Base-by-base conservation (phyloP, 169 alveolate genomes). In the Theileria equi region DNA sequence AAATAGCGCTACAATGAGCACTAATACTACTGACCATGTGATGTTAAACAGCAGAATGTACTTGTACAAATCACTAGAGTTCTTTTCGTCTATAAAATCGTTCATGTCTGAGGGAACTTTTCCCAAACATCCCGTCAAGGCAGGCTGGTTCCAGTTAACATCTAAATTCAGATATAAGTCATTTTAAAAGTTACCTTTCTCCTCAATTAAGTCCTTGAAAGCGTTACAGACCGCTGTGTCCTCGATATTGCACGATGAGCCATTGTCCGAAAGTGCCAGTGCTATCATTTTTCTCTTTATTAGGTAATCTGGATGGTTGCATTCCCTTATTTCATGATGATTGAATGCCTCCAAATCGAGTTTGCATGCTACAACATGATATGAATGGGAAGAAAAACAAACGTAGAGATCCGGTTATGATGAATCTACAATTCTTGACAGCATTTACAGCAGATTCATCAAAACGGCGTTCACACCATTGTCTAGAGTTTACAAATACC, bases 381-480 rank as follows among this genome's bases (percentile, higher is more conserved):
- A 11, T 47, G 49, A 23, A n/a, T n/a, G n/a, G 5, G n/a, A 17
- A 13, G 49, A 48, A 26, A 47, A 36, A 3, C 61, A n/a, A 32
- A 71, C 84, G 68, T 2, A 66, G 55, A 2, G 40, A 38, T 10
- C 36, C 29, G 5, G 53, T 38, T 44, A 59, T 57, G 11, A 74
- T 57, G 2, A 65, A 26, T 31, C 84, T 34, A 47, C 84, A 74
- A 36, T 74, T 74, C 34, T 47, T 65, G 19, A 74, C 84, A 3
- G 84, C 79, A 29, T 65, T 74, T 17, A 74, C 84, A 10, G 84
- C 74, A 28, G 69, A 2, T 26, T 74, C 84, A 44, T 55, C 59
- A 36, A 63, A 74, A 32, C 84, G 31, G 29, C 66, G 40, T 17
- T 23, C 48, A 29, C 84, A 74, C 84, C 84, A 74, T 45, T 74